Evolutionary conservation across 768 basidiomycete species (phyloP).

Genomic region (Trametes cubensis): DNA sequence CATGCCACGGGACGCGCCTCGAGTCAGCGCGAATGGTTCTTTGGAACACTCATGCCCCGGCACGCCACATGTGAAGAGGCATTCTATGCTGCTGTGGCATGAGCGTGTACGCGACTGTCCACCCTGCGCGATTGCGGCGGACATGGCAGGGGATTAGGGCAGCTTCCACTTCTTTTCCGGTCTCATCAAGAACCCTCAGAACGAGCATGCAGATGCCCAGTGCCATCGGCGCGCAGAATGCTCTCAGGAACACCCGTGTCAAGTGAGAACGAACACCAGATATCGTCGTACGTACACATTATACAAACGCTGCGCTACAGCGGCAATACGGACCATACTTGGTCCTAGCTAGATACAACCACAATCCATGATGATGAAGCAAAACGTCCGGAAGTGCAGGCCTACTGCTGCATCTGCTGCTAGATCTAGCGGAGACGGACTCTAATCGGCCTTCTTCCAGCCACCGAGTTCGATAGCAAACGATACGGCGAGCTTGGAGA

Average conservation of each 20-base stretch:
- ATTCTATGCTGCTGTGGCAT: slow-evolving; percentile 22
- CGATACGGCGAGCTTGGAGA: slow-evolving; percentile 56
- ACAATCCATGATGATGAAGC: not conserved
- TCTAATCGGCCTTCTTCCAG: slow-evolving; percentile 38
- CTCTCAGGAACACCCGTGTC: slow-evolving; percentile 23
- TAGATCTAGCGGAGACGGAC: not conserved
- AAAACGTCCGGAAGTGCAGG: not conserved
- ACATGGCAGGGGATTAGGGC: slow-evolving; percentile 16
- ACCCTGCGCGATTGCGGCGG: slow-evolving; percentile 12
- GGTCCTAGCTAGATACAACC: slow-evolving; percentile 4
- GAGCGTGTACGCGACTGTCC: slow-evolving; percentile 10
- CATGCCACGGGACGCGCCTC: slow-evolving; percentile 24
- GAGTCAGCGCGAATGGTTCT: slow-evolving; percentile 11
- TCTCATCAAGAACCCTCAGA: slow-evolving; percentile 14
- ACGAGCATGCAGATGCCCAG: slow-evolving; percentile 16
- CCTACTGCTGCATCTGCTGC: not conserved
- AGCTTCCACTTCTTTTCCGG: slow-evolving; percentile 19
- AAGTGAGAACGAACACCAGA: slow-evolving; percentile 20
- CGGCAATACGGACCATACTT: slow-evolving; percentile 19
- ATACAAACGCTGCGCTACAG: slow-evolving; percentile 21
- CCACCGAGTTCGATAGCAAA: slow-evolving; percentile 56
- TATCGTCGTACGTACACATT: slow-evolving; percentile 26
- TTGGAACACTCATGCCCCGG: slow-evolving; percentile 23
- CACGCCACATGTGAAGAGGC: slow-evolving; percentile 18
- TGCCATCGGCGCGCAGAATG: slow-evolving; percentile 16